Percentiles rank a stretch among this genome's conserved stretches.
These are phyloP conservation scores for Xylaria arbuscula DNA, from an alignment of 2,329 filamentous ascomycete genomes.

Conservation along the genomic window DNA sequence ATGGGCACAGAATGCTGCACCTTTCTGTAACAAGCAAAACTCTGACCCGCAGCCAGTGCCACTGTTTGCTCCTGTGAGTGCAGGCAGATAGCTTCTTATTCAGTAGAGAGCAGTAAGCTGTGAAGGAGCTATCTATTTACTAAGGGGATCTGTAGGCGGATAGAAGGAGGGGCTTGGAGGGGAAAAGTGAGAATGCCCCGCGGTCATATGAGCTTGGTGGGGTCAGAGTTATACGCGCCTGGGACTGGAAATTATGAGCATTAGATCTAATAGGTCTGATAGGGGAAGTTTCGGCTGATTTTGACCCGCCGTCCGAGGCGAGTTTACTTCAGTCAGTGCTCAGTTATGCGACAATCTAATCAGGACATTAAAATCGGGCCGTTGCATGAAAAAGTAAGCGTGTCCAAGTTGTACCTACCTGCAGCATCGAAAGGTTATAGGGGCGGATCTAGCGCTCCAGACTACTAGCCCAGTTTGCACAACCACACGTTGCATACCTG, in stretches of 20 bases:
- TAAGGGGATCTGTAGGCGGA: not conserved
- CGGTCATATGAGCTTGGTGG: constrained; percentile 23
- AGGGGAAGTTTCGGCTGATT: constrained; percentile 35
- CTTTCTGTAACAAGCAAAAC: not conserved
- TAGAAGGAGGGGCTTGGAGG: not conserved
- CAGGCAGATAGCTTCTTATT: not conserved
- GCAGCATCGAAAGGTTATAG: too few species aligned
- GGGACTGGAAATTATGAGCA: not conserved
- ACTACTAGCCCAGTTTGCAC: too few species aligned
- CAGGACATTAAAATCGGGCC: not conserved
- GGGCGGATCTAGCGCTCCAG: too few species aligned
- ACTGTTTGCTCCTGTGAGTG: not conserved
- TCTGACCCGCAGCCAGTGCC: not conserved
- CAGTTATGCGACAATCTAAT: not conserved
- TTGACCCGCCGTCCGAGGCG: constrained; percentile 35
- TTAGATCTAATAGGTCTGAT: not conserved
- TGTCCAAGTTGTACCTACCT: too few species aligned
- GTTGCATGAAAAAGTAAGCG: too few species aligned
- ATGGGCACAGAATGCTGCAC: not conserved
- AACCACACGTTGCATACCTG: too few species aligned
- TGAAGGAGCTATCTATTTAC: not conserved
- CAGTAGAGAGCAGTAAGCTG: not conserved
- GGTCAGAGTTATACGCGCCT: constrained; percentile 1
- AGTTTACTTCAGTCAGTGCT: not conserved
- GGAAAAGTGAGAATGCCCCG: constrained; percentile 30